Percentiles rank a stretch among this genome's conserved stretches.
These are phyloP conservation scores for Fagopyrum homotropicum DNA, from an alignment of 148 eudicot species.

Conservation along the genomic window DNA sequence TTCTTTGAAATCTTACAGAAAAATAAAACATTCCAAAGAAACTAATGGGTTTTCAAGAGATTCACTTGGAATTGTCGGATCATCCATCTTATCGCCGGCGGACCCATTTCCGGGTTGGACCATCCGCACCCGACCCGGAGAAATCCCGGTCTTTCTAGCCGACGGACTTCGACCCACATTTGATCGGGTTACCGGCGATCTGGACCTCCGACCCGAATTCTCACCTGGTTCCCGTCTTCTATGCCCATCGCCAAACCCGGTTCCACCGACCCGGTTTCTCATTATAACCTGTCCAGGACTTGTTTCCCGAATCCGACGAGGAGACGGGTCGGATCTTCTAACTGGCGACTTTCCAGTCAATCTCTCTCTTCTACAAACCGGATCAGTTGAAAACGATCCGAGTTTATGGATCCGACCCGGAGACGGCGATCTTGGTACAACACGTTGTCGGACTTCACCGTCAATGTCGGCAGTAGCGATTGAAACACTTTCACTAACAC, in stretches of 20 bases:
- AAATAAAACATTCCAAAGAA: slow-evolving; percentile 72
- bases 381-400: not conserved
- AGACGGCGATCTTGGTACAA: not conserved
- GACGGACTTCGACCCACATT: slow-evolving; percentile 46
- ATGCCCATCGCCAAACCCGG: slow-evolving; percentile 13
- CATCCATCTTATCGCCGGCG: not conserved
- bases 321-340: slow-evolving; percentile 6
- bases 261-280: not conserved
- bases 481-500: not conserved
- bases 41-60: slow-evolving; percentile 77
- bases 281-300: not conserved
- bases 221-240: slow-evolving; percentile 23
- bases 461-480: not conserved
- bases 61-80: slow-evolving; percentile 24
- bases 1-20: slow-evolving; percentile 29
- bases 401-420: not conserved
- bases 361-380: not conserved
- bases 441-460: not conserved
- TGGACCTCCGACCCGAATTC: slow-evolving; percentile 37
- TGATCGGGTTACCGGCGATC: slow-evolving; percentile 44
- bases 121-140: slow-evolving; percentile 54
- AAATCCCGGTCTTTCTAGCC: slow-evolving; percentile 38
- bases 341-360: not conserved
- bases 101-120: not conserved
- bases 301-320: slow-evolving; percentile 6